These are phyloP conservation scores for Ogataea trehalophila DNA, from an alignment of 805 yeast species.

Conservation along the genomic window DNA sequence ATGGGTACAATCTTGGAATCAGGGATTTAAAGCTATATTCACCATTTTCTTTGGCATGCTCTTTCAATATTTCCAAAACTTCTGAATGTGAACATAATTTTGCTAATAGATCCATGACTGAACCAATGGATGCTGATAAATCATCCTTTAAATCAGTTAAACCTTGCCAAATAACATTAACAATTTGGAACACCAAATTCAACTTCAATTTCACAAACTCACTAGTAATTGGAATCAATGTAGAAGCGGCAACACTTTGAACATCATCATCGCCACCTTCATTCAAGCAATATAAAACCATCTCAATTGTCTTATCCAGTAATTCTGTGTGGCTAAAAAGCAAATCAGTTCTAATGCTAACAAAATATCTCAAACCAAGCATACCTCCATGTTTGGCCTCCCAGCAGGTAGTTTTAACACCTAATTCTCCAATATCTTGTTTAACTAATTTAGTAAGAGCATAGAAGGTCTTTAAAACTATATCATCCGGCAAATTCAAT, in stretches of 20 bases:
- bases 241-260: slow-evolving; percentile 94
- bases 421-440: slow-evolving; percentile 47
- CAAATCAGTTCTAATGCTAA: slow-evolving; percentile 81
- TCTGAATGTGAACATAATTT: slow-evolving; percentile 77
- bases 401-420: slow-evolving; percentile 63
- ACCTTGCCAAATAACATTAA: slow-evolving; percentile 85
- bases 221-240: slow-evolving; percentile 83
- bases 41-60: slow-evolving; percentile 47
- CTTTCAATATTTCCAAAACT: slow-evolving; percentile 68
- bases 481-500: slow-evolving; percentile 59
- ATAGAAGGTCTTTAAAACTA: slow-evolving; percentile 57
- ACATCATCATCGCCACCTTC: slow-evolving; percentile 92
- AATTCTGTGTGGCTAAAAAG: slow-evolving; percentile 52
- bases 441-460: slow-evolving; percentile 65
- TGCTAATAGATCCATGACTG: slow-evolving; percentile 90
- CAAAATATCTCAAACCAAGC: slow-evolving; percentile 88
- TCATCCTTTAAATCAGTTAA: slow-evolving; percentile 84
- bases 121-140: slow-evolving; percentile 89
- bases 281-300: slow-evolving; percentile 80
- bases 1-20: slow-evolving; percentile 91
- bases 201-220: slow-evolving; percentile 70
- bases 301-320: slow-evolving; percentile 67
- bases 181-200: slow-evolving; percentile 42
- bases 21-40: slow-evolving; percentile 61
- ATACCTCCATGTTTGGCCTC: slow-evolving; percentile 98